Percentiles rank a stretch among this genome's conserved stretches.
phyloP scores from a whole-genome alignment of 2,329 filamentous ascomycete genomes.

The Podosphaera xanthii region DNA sequence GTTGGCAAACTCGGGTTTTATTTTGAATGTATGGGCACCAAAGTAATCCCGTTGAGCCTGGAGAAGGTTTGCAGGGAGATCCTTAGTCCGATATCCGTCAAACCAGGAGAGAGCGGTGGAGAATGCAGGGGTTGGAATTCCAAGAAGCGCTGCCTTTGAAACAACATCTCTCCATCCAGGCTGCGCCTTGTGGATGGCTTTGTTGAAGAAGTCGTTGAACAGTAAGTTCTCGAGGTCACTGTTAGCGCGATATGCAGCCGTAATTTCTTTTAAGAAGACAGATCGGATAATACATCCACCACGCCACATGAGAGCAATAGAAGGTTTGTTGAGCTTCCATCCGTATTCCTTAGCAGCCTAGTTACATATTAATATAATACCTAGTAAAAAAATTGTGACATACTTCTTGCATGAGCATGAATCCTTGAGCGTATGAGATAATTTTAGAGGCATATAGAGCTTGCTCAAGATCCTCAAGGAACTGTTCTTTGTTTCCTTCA shows the following conservation, averaged over 20 bases:
- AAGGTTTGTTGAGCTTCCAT: slow-evolving; percentile 99
- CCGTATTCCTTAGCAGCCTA: slow-evolving; percentile 84
- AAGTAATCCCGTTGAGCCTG: slow-evolving; percentile 99
- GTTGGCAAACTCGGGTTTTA: slow-evolving; percentile 60
- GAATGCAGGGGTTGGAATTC: slow-evolving; percentile 92
- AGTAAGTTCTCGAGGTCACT: slow-evolving; percentile 92
- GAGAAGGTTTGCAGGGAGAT: slow-evolving; percentile 91
- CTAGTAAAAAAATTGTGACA: slow-evolving; percentile 16
- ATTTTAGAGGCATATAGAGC: slow-evolving; percentile 99
- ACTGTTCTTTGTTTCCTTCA: slow-evolving; percentile 73
- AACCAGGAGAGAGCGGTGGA: slow-evolving; percentile 95
- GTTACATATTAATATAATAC: slow-evolving; percentile 8
- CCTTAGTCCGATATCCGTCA: slow-evolving; percentile 92
- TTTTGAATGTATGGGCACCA: slow-evolving; percentile 72
- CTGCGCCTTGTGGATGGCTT: slow-evolving; percentile 94
- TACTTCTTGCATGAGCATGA: slow-evolving; percentile 99
- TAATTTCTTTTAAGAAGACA: slow-evolving; percentile 99
- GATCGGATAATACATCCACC: slow-evolving; percentile 99
- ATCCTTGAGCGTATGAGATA: slow-evolving; percentile 97
- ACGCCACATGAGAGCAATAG: slow-evolving; percentile 99
- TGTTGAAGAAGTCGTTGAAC: slow-evolving; percentile 99
- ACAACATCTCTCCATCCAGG: slow-evolving; percentile 79
- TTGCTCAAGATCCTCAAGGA: slow-evolving; percentile 95
- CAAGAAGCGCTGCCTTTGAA: slow-evolving; percentile 74
- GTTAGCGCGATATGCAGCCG: slow-evolving; percentile 81